Percentiles rank a stretch among this genome's conserved stretches.
phyloP scores from a whole-genome alignment of 768 basidiomycete species.

The Leccinum disarticulatum region DNA sequence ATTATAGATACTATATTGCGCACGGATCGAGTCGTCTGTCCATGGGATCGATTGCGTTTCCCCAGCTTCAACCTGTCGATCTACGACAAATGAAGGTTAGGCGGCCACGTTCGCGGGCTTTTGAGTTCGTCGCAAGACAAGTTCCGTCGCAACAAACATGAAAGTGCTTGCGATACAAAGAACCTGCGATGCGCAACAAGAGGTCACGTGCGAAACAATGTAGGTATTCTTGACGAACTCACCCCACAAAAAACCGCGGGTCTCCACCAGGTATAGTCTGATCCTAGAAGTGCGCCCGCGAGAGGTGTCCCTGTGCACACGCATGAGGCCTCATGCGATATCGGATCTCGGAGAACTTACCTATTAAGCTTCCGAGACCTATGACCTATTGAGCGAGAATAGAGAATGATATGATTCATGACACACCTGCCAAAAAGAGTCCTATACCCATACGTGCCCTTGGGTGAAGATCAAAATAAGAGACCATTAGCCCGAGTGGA shows the following conservation, averaged over 20 bases:
- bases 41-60: neutral
- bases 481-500: neutral
- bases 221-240: constrained; percentile 2
- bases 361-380: constrained; percentile 30
- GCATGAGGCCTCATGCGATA: constrained; percentile 21
- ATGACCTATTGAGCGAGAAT: neutral
- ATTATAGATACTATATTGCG: constrained; percentile 1
- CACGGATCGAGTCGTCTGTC: neutral
- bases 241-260: constrained; percentile 53
- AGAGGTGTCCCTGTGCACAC: constrained; percentile 48
- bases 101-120: neutral
- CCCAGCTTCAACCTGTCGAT: neutral
- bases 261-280: constrained; percentile 55
- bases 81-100: neutral
- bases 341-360: constrained; percentile 4
- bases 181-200: constrained; percentile 8
- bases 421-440: constrained; percentile 46
- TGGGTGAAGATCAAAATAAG: constrained; percentile 1
- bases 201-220: constrained; percentile 2
- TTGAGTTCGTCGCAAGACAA: constrained; percentile 7
- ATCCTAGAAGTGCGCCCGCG: constrained; percentile 52
- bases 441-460: constrained; percentile 47
- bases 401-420: neutral
- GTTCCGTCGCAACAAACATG: constrained; percentile 13
- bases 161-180: constrained; percentile 17